Conservation (phyloP, 2,329 filamentous ascomycete genomes). For the Fusarium buharicum region DNA sequence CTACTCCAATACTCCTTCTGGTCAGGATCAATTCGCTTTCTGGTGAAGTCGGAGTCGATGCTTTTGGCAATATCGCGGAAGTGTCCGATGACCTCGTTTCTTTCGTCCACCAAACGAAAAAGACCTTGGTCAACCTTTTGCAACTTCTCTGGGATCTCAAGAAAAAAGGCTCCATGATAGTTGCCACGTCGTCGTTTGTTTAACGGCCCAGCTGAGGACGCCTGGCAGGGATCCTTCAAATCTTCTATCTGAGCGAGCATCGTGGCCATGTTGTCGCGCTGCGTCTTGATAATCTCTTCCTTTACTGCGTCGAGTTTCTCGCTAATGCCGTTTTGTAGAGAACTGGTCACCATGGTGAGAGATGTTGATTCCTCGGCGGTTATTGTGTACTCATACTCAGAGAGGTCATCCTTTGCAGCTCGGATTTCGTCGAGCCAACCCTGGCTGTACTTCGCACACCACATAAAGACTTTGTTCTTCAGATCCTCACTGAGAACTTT, state of each 20-base stretch:
- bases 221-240: not conserved
- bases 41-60: not conserved
- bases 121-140: not conserved
- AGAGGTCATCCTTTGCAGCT: not conserved
- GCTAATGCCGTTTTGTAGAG: not conserved
- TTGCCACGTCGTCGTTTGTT: not conserved
- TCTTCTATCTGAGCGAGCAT: not conserved
- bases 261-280: not conserved
- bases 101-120: not conserved
- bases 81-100: not conserved
- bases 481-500: not conserved
- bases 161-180: not conserved
- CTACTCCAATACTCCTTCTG: not conserved
- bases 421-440: not conserved
- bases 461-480: conserved; percentile 5
- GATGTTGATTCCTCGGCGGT: not conserved
- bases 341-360: not conserved
- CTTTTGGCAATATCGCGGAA: not conserved
- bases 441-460: not conserved
- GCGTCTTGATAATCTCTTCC: not conserved
- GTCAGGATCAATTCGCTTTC: not conserved
- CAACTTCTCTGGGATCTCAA: not conserved
- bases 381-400: conserved; percentile 1
- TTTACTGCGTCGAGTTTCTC: not conserved
- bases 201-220: not conserved